phyloP scores from a whole-genome alignment of 345 rosid species.

The Arabis alpina region DNA sequence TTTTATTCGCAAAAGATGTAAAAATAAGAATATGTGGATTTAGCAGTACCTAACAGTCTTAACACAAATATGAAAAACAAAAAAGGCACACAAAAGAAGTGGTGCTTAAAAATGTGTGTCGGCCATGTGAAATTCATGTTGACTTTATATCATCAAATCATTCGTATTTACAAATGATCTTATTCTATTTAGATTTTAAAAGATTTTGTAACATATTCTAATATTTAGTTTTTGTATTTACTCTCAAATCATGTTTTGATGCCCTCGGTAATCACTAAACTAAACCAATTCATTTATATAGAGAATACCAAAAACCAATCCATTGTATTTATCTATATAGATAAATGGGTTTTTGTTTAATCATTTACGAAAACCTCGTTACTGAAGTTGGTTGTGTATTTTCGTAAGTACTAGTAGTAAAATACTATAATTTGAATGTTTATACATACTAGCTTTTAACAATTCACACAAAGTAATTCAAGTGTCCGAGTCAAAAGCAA shows the following conservation, averaged over 20 bases:
- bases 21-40: slow-evolving; percentile 30
- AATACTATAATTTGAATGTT: background rate
- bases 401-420: background rate
- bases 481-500: slow-evolving; percentile 29
- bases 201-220: slow-evolving; percentile 27
- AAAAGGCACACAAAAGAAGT: slow-evolving; percentile 33
- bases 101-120: slow-evolving; percentile 45
- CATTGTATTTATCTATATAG: background rate
- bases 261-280: slow-evolving; percentile 34
- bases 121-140: slow-evolving; percentile 60
- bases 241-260: slow-evolving; percentile 22
- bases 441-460: background rate
- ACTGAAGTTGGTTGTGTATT: background rate
- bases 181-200: slow-evolving; percentile 18
- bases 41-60: slow-evolving; percentile 6
- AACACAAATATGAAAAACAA: background rate
- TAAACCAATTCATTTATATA: slow-evolving; percentile 7
- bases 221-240: slow-evolving; percentile 17
- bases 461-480: slow-evolving; percentile 9
- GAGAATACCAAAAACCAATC: background rate
- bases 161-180: slow-evolving; percentile 27
- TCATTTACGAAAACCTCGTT: too few relatives aligned
- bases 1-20: slow-evolving; percentile 1
- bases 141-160: slow-evolving; percentile 38
- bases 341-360: too few relatives aligned